phyloP scores from a whole-genome alignment of 345 rosid genomes.

The Eucalyptus sp. region DNA sequence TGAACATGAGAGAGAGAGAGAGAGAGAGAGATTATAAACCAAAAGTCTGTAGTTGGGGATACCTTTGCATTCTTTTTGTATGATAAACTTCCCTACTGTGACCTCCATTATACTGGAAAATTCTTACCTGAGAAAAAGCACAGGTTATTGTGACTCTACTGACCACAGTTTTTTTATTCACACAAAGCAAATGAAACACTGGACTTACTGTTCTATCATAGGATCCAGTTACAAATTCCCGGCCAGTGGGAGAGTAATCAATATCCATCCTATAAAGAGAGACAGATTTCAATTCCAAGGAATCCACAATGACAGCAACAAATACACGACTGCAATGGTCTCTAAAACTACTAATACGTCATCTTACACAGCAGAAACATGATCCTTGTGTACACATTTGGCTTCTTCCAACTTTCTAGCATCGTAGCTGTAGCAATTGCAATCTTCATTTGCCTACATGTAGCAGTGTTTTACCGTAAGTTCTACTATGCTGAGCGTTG shows the following conservation, averaged over 20 bases:
- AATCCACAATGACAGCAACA: not conserved
- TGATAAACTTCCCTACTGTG: constrained; percentile 91
- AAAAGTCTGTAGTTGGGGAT: not conserved
- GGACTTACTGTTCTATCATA: constrained; percentile 82
- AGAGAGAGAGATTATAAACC: not conserved
- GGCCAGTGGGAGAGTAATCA: constrained; percentile 95
- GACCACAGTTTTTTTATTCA: not conserved
- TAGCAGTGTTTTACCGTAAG: not conserved
- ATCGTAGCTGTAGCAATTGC: constrained; percentile 87
- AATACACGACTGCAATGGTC: not conserved
- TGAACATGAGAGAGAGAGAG: not conserved
- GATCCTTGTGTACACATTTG: constrained; percentile 91
- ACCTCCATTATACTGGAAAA: constrained; percentile 86
- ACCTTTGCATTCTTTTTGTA: constrained; percentile 99
- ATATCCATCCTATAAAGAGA: constrained; percentile 74
- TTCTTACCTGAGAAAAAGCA: constrained; percentile 42
- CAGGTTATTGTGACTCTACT: not conserved
- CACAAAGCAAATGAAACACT: not conserved
- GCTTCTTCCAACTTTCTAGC: constrained; percentile 81
- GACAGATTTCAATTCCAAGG: not conserved
- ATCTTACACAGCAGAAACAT: constrained; percentile 98
- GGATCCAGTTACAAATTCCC: constrained; percentile 97
- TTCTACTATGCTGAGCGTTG: not conserved
- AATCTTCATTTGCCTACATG: constrained; percentile 94
- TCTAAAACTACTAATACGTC: not conserved